These are phyloP conservation scores for Phylloporus rhodoxanthus DNA, from an alignment of 768 basidiomycete species.

Conservation along the genomic window DNA sequence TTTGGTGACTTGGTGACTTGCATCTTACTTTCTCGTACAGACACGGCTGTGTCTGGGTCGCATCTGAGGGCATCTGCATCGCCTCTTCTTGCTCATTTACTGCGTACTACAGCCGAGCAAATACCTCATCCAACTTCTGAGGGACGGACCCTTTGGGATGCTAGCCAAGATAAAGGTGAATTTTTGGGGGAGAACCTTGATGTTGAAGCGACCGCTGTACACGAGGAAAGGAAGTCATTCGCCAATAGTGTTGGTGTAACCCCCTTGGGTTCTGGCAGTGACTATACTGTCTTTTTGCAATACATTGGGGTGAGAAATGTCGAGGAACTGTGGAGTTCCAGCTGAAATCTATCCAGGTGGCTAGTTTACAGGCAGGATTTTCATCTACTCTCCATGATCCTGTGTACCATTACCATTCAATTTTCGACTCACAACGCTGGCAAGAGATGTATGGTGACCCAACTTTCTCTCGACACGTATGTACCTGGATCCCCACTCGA, in stretches of 20 bases:
- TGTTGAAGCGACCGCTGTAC: conserved; percentile 22
- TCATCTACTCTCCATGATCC: conserved; percentile 43
- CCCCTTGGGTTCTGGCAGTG: conserved; percentile 81
- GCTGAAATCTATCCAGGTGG: conserved; percentile 21
- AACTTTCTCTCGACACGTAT: conserved; percentile 66
- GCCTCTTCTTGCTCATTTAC: conserved; percentile 76
- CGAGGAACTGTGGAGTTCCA: background rate
- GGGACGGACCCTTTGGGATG: conserved; percentile 74
- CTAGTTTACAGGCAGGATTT: conserved; percentile 33
- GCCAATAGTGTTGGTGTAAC: conserved; percentile 38
- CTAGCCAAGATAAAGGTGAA: conserved; percentile 47
- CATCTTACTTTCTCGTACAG: conserved; percentile 34
- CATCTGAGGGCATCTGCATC: conserved; percentile 52
- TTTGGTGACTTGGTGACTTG: conserved; percentile 25
- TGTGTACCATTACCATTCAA: conserved; percentile 69
- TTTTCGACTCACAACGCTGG: conserved; percentile 70
- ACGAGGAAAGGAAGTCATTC: conserved; percentile 21
- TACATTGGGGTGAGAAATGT: conserved; percentile 50
- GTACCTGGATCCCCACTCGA: conserved; percentile 15
- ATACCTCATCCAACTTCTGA: conserved; percentile 67
- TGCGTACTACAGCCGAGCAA: conserved; percentile 61
- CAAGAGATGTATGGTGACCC: conserved; percentile 74
- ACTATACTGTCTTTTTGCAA: conserved; percentile 91
- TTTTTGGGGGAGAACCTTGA: conserved; percentile 34
- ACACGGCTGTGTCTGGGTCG: conserved; percentile 51